Base-by-base conservation (phyloP, 164 flowering plant species). In the Macadamia tetraphylla region DNA sequence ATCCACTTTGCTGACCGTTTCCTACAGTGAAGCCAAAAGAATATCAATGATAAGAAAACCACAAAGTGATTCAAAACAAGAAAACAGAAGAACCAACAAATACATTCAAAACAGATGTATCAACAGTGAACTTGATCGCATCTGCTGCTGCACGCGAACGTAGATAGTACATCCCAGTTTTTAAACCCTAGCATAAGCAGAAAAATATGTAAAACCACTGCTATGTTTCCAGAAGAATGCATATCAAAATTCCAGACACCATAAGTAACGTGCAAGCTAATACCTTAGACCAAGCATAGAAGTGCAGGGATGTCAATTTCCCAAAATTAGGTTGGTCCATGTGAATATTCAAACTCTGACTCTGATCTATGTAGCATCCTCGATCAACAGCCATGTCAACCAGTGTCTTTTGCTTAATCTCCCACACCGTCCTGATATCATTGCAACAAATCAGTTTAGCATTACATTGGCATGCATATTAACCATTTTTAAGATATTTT, bases 121-220 rank as follows among this genome's bases (percentile, higher is more conserved):
- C 98, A 29, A 95, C 99, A 11, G 99, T 95, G 75, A 95, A 92
- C 76, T 92, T 90, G 71, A 95, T 95, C 30, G 99, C 98, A 86
- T 92, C 96, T 43, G 98, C 98, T 51, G 99, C 99, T 66, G 98
- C 92, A 42, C 90, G 90, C 4, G 99, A 80, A 64, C 99, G 75
- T 8, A 95, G 79, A 81, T 92, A 90, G 62, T 95, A 95, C 99
- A 95, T 92, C 23, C 99, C 98, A 9, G 99, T 92, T 79, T 79
- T 79, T 65, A 79, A 48, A 70, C 82, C 82, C 82, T 79, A 14
- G 9, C 17, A 74, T 62, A 48, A 9, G 30, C n/a, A 72, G 8
- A 29, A 32, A 11, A 17, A 6, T 13, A 53, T 1, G 17, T 53
- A 12, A 53, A 17, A 9, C 51, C 13, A 46, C 12, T 3, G 51